These are phyloP conservation scores for Ogataea glucozyma DNA, from an alignment of 805 yeast genomes.

Conservation along the genomic window DNA sequence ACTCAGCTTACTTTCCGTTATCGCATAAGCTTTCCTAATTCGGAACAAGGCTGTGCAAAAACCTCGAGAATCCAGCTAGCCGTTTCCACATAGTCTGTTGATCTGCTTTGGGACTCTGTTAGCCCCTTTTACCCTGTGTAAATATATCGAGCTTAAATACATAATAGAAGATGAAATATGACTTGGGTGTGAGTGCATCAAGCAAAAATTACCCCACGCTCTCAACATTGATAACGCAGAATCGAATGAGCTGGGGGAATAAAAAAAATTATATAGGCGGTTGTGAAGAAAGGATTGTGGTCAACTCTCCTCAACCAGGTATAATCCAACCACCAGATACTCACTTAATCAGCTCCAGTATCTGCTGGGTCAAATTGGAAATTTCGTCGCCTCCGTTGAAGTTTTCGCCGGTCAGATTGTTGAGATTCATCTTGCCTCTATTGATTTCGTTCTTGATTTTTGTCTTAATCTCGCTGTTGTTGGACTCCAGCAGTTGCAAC, in stretches of 20 bases:
- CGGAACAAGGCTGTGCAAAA: slow-evolving; percentile 5
- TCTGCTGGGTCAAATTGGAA: slow-evolving; percentile 39
- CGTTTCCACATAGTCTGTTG: too few species aligned
- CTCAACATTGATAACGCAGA: slow-evolving; percentile 2
- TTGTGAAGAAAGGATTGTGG: background rate
- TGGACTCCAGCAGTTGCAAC: slow-evolving; percentile 86
- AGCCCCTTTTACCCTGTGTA: too few species aligned
- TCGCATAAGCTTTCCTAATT: slow-evolving; percentile 16
- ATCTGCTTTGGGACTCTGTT: too few species aligned
- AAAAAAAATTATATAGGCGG: background rate
- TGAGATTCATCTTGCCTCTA: slow-evolving; percentile 34
- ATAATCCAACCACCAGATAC: background rate
- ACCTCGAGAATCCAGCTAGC: background rate
- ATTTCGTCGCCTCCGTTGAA: slow-evolving; percentile 39
- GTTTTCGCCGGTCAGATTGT: slow-evolving; percentile 37
- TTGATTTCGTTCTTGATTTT: slow-evolving; percentile 36
- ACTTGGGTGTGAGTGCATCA: slow-evolving; percentile 1
- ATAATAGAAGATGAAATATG: slow-evolving; percentile 2
- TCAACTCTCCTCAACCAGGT: background rate
- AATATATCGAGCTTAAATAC: slow-evolving; percentile 1
- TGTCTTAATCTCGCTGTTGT: slow-evolving; percentile 58
- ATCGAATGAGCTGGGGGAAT: background rate
- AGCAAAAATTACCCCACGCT: background rate
- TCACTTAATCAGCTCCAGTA: slow-evolving; percentile 36
- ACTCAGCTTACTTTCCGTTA: too few species aligned